Percentiles rank a stretch among this genome's conserved stretches.
phyloP scores from a whole-genome alignment of 805 yeast species.

The Saccharomycopsis lassenensis region DNA sequence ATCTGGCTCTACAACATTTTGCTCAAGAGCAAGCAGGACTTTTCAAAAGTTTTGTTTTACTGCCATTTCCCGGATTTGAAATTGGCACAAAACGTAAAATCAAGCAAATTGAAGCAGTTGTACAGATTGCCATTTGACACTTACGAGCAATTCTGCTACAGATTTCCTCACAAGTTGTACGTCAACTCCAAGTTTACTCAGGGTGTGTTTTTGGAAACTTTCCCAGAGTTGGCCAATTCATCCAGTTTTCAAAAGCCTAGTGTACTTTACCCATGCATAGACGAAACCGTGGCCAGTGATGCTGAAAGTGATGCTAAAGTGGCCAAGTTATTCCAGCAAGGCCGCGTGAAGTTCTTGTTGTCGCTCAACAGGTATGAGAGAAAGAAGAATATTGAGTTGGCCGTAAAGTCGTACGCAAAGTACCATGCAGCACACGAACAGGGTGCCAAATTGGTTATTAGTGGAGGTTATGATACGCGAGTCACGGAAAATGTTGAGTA shows the following conservation, averaged over 20 bases:
- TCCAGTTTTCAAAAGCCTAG: constrained; percentile 21
- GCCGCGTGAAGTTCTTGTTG: constrained; percentile 34
- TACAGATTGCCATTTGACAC: constrained; percentile 78
- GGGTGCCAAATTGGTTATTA: constrained; percentile 47
- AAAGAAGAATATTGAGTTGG: constrained; percentile 73
- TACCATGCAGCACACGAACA: constrained; percentile 26
- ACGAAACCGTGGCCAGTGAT: constrained; percentile 22
- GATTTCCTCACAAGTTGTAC: constrained; percentile 63
- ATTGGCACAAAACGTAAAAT: constrained; percentile 41
- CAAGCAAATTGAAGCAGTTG: constrained; percentile 35
- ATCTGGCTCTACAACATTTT: constrained; percentile 29
- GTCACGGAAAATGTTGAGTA: constrained; percentile 69
- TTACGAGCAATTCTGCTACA: constrained; percentile 74
- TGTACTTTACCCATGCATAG: constrained; percentile 55
- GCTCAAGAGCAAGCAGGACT: constrained; percentile 30
- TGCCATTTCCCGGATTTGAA: constrained; percentile 95
- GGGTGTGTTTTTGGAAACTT: constrained; percentile 54
- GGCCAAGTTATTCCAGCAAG: no score
- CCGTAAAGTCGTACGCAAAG: constrained; percentile 53
- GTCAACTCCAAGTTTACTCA: constrained; percentile 86
- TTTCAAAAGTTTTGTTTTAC: constrained; percentile 61
- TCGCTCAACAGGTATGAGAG: constrained; percentile 85
- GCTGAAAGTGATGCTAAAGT: constrained; percentile 1
- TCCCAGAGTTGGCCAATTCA: constrained; percentile 28
- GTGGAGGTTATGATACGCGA: constrained; percentile 85